Evolutionary conservation across 2,329 filamentous ascomycete species (phyloP).

Genomic region (Capronia coronata): DNA sequence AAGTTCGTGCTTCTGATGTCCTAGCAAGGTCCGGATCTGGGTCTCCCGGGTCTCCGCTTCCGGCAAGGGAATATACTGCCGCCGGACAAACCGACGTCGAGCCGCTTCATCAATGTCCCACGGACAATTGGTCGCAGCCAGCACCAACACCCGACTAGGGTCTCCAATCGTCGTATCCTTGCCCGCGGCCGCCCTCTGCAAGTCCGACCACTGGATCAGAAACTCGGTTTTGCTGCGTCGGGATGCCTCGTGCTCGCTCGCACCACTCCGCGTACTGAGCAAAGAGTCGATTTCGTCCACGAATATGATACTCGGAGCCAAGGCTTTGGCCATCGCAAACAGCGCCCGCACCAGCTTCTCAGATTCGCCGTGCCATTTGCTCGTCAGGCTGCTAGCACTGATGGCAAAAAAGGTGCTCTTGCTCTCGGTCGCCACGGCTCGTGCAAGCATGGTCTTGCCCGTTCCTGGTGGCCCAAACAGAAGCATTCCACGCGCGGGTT

Average conservation of each 20-base stretch:
- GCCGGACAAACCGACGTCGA: constrained; percentile 76
- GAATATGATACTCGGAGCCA: constrained; percentile 95
- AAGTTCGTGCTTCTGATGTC: constrained; percentile 80
- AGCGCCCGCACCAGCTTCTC: constrained; percentile 93
- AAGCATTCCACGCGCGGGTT: constrained; percentile 90
- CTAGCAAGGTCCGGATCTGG: constrained; percentile 72
- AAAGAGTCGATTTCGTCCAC: constrained; percentile 97
- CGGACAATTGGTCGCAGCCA: constrained; percentile 90
- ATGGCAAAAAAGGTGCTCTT: constrained; percentile 96
- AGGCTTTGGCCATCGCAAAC: constrained; percentile 77
- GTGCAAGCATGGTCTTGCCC: constrained; percentile 94
- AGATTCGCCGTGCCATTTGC: constrained; percentile 91
- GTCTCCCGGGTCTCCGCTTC: constrained; percentile 72
- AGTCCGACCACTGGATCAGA: constrained; percentile 91
- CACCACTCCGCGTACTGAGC: constrained; percentile 69
- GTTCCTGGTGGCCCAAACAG: constrained; percentile 96
- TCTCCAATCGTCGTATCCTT: constrained; percentile 58
- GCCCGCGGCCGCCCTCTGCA: constrained; percentile 85
- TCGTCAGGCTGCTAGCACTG: constrained; percentile 86
- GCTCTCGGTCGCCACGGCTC: constrained; percentile 90
- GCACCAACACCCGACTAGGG: constrained; percentile 78
- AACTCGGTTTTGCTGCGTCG: constrained; percentile 96
- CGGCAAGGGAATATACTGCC: constrained; percentile 93
- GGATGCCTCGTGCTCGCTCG: constrained; percentile 83
- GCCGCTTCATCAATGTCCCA: constrained; percentile 98